Percentiles rank a stretch among this genome's conserved stretches.
phyloP scores from a whole-genome alignment of 805 yeast species.

The Wickerhamiella kurtzmanii region DNA sequence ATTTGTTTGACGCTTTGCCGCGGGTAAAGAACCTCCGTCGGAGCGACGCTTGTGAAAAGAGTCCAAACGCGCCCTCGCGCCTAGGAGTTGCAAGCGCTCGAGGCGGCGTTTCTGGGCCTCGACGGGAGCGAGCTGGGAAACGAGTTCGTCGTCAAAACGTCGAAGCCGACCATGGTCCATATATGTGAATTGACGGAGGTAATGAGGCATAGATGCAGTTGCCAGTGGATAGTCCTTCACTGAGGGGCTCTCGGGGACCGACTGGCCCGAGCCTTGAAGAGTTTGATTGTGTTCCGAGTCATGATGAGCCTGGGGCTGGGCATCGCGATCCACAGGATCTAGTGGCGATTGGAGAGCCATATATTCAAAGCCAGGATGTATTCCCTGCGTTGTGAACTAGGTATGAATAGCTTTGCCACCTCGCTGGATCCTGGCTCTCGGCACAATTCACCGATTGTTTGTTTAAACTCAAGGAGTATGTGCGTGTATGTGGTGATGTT shows the following conservation, averaged over 20 bases:
- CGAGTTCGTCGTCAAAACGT: constrained; percentile 17
- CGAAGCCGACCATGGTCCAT: constrained; percentile 18
- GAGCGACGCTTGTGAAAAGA: neutral
- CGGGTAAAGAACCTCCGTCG: neutral
- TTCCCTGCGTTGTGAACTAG: neutral
- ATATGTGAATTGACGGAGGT: constrained; percentile 23
- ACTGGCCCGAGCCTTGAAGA: too few species aligned
- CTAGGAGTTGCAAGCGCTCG: neutral
- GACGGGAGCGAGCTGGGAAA: neutral
- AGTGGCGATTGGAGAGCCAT: neutral
- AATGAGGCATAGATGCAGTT: constrained; percentile 23
- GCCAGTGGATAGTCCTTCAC: constrained; percentile 22
- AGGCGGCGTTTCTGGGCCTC: neutral
- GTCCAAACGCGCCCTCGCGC: constrained; percentile 1
- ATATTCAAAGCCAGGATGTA: neutral
- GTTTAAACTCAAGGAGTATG: too few species aligned
- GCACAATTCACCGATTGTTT: too few species aligned
- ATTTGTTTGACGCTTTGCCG: neutral
- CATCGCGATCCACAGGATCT: neutral
- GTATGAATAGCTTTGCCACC: too few species aligned
- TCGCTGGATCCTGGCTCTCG: too few species aligned
- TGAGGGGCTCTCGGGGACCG: neutral
- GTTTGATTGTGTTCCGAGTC: too few species aligned
- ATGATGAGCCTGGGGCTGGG: neutral
- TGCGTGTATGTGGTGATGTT: too few species aligned